These are phyloP conservation scores for Fusarium coicis DNA, from an alignment of 2,329 filamentous ascomycete genomes.

Conservation along the genomic window DNA sequence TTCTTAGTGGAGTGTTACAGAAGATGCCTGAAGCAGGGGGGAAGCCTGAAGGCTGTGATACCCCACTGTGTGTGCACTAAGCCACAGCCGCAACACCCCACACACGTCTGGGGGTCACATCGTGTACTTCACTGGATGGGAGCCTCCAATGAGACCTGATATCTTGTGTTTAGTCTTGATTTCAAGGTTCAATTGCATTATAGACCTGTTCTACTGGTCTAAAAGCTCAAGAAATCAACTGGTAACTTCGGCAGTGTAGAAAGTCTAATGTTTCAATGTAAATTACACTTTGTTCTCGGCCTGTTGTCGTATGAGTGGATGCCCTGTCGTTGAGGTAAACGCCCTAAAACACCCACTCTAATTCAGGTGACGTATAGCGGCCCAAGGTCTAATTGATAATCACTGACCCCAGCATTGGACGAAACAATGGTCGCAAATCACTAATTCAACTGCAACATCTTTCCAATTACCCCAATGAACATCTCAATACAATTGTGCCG, in stretches of 20 bases:
- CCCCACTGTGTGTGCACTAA: slow-evolving; percentile 36
- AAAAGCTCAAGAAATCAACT: no score
- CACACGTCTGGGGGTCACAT: slow-evolving; percentile 12
- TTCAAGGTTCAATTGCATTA: background rate
- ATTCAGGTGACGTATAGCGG: slow-evolving; percentile 22
- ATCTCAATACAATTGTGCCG: slow-evolving; percentile 10
- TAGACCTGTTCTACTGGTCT: no score
- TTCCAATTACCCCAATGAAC: slow-evolving; percentile 6
- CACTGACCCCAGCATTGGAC: background rate
- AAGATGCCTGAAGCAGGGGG: slow-evolving; percentile 13
- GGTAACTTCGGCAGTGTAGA: background rate
- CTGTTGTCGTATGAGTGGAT: background rate
- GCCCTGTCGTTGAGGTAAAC: background rate
- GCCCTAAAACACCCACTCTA: slow-evolving; percentile 14
- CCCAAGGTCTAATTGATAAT: slow-evolving; percentile 4
- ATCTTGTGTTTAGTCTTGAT: background rate
- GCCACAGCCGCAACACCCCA: slow-evolving; percentile 41
- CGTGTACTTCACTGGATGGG: background rate
- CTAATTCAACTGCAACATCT: background rate
- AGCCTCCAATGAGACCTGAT: background rate
- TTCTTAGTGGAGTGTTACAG: slow-evolving; percentile 20
- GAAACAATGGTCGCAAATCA: background rate
- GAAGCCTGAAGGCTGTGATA: slow-evolving; percentile 26
- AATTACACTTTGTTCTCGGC: background rate
- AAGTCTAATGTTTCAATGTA: background rate